These are phyloP conservation scores for Gaillardinia entomophila DNA, from an alignment of 805 yeast species.

Conservation along the genomic window DNA sequence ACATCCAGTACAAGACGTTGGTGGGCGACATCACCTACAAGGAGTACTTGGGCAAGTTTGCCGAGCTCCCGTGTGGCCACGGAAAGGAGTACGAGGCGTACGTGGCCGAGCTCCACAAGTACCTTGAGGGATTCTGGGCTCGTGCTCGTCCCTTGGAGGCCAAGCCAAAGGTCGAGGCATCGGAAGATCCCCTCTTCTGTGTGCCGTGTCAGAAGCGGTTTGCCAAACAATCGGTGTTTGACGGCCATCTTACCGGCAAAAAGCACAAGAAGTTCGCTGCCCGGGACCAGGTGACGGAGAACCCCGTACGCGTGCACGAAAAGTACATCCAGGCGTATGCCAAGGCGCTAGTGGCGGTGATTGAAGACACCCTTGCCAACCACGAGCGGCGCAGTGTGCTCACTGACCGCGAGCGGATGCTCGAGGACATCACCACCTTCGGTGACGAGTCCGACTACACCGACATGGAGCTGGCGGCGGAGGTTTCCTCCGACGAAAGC, in stretches of 20 bases:
- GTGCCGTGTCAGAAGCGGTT: slow-evolving; percentile 57
- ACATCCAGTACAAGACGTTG: slow-evolving; percentile 50
- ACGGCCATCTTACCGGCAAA: slow-evolving; percentile 68
- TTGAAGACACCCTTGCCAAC: slow-evolving; percentile 51
- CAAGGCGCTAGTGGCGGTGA: slow-evolving; percentile 30
- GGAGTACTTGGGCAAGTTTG: slow-evolving; percentile 45
- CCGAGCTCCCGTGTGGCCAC: slow-evolving; percentile 24
- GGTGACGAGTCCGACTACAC: slow-evolving; percentile 38
- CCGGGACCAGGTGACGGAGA: slow-evolving; percentile 3
- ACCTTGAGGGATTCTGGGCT: slow-evolving; percentile 43
- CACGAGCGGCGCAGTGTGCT: slow-evolving; percentile 61
- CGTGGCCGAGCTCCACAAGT: slow-evolving; percentile 38
- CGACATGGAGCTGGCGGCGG: slow-evolving; percentile 22
- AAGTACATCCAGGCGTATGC: slow-evolving; percentile 32
- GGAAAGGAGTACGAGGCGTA: slow-evolving; percentile 39
- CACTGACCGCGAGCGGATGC: slow-evolving; percentile 61
- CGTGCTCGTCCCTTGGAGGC: slow-evolving; percentile 24
- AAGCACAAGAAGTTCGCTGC: slow-evolving; percentile 56
- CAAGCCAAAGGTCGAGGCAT: background rate
- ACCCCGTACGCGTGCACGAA: slow-evolving; percentile 20
- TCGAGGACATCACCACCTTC: slow-evolving; percentile 42
- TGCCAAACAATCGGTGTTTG: slow-evolving; percentile 57
- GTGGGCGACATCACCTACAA: slow-evolving; percentile 33
- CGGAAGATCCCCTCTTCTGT: slow-evolving; percentile 43
- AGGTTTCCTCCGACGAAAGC: slow-evolving; percentile 24